Evolutionary conservation across 1,284 basidiomycete genomes (phyloP).

Genomic region (Leucoagaricus sp.): DNA sequence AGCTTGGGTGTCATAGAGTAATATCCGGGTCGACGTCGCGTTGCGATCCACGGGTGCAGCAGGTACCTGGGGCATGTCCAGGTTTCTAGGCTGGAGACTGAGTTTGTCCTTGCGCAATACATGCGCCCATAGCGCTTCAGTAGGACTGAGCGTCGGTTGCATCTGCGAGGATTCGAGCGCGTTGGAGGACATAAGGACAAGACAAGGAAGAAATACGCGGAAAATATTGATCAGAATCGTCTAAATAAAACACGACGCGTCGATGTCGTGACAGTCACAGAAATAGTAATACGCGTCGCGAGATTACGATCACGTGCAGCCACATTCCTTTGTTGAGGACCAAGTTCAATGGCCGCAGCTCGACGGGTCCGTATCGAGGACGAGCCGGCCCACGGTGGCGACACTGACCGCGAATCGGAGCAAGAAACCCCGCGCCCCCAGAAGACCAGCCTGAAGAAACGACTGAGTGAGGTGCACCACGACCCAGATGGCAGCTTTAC

Average conservation of each 20-base stretch:
- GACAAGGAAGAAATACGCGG: not conserved
- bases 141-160: slow-evolving; percentile 1
- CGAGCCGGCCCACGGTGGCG: slow-evolving; percentile 17
- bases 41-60: slow-evolving; percentile 60
- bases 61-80: slow-evolving; percentile 29
- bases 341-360: slow-evolving; percentile 8
- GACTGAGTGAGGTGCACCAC: slow-evolving; percentile 57
- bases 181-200: no score
- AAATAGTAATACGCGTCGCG: slow-evolving; percentile 8
- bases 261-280: slow-evolving; percentile 1
- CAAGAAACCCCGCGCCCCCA: slow-evolving; percentile 48
- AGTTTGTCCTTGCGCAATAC: slow-evolving; percentile 42
- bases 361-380: slow-evolving; percentile 13
- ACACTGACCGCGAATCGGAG: slow-evolving; percentile 46
- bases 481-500: slow-evolving; percentile 53
- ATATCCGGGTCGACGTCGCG: slow-evolving; percentile 63
- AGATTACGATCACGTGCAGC: slow-evolving; percentile 10
- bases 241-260: slow-evolving; percentile 1
- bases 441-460: slow-evolving; percentile 51
- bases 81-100: slow-evolving; percentile 13
- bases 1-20: slow-evolving; percentile 69
- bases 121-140: slow-evolving; percentile 48
- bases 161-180: not conserved
- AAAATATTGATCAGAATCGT: not conserved
- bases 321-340: slow-evolving; percentile 13